A percentile compares a stretch with the other conserved stretches of the same genome.
Conservation (phyloP, 305 asterid genomes). For the Petunia hybrid region DNA sequence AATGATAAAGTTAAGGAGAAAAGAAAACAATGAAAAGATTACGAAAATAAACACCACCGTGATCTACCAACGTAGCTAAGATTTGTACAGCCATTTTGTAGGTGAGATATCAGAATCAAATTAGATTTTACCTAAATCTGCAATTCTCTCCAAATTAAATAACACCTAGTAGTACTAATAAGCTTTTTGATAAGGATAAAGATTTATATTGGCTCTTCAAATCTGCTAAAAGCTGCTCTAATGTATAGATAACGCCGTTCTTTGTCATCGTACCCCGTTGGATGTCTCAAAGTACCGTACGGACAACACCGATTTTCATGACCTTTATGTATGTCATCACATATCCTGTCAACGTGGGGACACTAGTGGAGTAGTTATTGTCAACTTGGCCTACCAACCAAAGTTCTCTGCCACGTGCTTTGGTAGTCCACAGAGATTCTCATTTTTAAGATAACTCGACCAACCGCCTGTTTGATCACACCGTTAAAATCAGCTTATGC, state of each 20-base stretch:
- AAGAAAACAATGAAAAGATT: background rate
- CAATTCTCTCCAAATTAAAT: background rate
- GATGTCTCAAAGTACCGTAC: slow-evolving; percentile 2
- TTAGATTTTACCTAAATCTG: background rate
- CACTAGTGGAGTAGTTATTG: background rate
- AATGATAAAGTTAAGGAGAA: no score
- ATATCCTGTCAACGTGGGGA: background rate
- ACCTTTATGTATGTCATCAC: background rate
- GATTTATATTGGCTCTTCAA: background rate
- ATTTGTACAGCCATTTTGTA: background rate
- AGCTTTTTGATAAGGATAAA: no score
- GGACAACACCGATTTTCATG: background rate
- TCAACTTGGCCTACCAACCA: background rate
- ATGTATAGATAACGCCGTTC: background rate
- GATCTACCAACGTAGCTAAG: no score
- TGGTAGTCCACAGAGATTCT: background rate
- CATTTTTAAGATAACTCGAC: background rate
- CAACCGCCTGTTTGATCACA: no score
- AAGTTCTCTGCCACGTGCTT: background rate
- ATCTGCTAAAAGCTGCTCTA: slow-evolving; percentile 5
- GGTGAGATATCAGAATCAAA: background rate
- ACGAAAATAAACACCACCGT: no score
- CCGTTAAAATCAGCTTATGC: no score
- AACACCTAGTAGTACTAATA: no score
- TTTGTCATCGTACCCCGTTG: slow-evolving; percentile 29